Base-by-base conservation (phyloP, 2,329 filamentous ascomycete species). In the Setomelanomma holmii region DNA sequence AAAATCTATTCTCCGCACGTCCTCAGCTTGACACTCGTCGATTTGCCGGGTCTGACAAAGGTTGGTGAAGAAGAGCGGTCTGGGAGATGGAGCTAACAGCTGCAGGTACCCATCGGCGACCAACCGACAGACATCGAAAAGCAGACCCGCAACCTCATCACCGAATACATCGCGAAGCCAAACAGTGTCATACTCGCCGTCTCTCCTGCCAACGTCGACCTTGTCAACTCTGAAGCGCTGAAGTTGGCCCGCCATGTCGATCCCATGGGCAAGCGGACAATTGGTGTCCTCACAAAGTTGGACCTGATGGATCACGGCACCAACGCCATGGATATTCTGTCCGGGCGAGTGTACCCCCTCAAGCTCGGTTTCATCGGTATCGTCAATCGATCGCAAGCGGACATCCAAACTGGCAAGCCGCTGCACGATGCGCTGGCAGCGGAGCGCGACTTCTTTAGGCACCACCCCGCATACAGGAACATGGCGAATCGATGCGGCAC, bases 251-350 rank as follows among this genome's bases (percentile, higher is more conserved):
- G 95, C 46, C 91, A 99, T 86, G 95, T 99, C 48, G 95, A 99
- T 76, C 89, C 95, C 2, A 88, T 96, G 75, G 95, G 95, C 58
- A 87, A 91, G 75, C 86, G 95, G 73, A 99, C 95, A 17, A 98
- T 99, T 71, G 95, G 95, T 69, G 93, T 99, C 51, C 83, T 99
- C 54, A 98, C 95, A 55, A 99, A 99, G 79, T 82, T 99, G 60
- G 95, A 99, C 74, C 80, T 99, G 51, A 99, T 99, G 95, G 95
- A 99, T 71, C 93, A 99, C 71, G 95, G 95, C 58, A 99, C 95
- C 51, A 98, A 99, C 70, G 95, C 95, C 14, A 83, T 99, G 64
- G 95, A 99, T 70, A 99, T 99, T 64, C 83, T 99, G n/a, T 96
- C 93, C 5, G 95, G 95, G 3, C 88, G 95, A 21, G 95, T 99